A percentile compares a stretch with the other conserved stretches of the same genome.
phyloP scores from a whole-genome alignment of 2,329 filamentous ascomycete species.

The Tothia fuscella region DNA sequence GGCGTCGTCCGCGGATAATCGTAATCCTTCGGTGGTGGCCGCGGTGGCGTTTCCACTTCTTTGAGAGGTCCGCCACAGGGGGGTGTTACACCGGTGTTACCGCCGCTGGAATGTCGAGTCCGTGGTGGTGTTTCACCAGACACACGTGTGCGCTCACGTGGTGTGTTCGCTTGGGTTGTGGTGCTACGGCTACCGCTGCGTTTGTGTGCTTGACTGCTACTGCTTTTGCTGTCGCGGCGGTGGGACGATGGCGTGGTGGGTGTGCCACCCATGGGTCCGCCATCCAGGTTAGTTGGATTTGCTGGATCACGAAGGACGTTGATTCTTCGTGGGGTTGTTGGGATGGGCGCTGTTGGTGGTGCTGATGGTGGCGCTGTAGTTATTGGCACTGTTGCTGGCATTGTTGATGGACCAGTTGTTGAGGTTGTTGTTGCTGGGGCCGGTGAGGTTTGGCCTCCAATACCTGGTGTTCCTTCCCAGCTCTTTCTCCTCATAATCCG shows the following conservation, averaged over 20 bases:
- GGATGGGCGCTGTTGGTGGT: not conserved
- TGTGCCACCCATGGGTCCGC: not conserved
- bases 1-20: constrained; percentile 1
- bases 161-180: not conserved
- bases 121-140: too few species aligned
- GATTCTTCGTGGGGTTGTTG: constrained; percentile 2
- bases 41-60: not conserved
- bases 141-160: constrained; percentile 3
- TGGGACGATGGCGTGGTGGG: not conserved
- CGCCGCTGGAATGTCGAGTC: not conserved
- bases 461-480: constrained; percentile 20
- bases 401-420: not conserved
- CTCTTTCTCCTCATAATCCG: constrained; percentile 68
- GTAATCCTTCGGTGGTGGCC: constrained; percentile 4
- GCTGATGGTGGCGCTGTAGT: not conserved
- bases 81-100: not conserved
- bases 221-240: constrained; percentile 3
- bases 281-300: not conserved
- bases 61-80: not conserved
- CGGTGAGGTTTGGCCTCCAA: not conserved
- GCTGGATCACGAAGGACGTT: not conserved
- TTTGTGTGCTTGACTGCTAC: constrained; percentile 1
- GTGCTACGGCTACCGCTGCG: not conserved
- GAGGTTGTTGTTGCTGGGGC: not conserved
- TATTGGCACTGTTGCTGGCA: not conserved